phyloP scores from a whole-genome alignment of 2,329 filamentous ascomycete species.

The Botrytis galanthina region DNA sequence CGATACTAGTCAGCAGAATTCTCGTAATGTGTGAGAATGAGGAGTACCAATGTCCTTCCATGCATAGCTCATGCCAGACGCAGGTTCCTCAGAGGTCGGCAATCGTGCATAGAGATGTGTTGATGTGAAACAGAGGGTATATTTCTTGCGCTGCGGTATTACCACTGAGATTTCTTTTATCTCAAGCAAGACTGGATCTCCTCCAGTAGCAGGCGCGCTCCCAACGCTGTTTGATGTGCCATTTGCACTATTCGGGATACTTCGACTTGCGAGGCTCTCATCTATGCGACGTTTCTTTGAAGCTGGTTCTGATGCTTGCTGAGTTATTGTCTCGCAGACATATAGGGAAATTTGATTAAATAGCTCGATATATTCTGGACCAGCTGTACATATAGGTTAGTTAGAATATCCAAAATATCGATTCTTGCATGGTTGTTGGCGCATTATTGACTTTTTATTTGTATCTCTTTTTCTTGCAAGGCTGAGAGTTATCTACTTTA shows the following conservation, averaged over 20 bases:
- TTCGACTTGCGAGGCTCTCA: constrained; percentile 30
- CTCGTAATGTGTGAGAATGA: background rate
- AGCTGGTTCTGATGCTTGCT: constrained; percentile 30
- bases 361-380: constrained; percentile 37
- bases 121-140: constrained; percentile 61
- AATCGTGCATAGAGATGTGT: constrained; percentile 57
- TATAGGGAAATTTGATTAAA: constrained; percentile 40
- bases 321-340: constrained; percentile 27
- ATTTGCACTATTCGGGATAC: constrained; percentile 29
- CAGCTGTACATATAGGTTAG: constrained; percentile 25
- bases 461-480: constrained; percentile 16
- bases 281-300: constrained; percentile 38
- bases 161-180: constrained; percentile 67
- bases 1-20: constrained; percentile 10
- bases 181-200: constrained; percentile 55
- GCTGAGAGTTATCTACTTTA: constrained; percentile 29
- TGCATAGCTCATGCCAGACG: constrained; percentile 54
- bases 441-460: background rate
- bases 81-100: constrained; percentile 51
- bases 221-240: constrained; percentile 20
- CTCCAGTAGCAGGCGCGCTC: constrained; percentile 35
- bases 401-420: background rate
- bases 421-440: background rate
- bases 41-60: constrained; percentile 62
- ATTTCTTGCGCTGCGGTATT: constrained; percentile 66